Percentiles rank a stretch among this genome's conserved stretches.
Evolutionary conservation across 441 rosid genomes (phyloP).

Genomic region (Bocquillonia castaneifolia): DNA sequence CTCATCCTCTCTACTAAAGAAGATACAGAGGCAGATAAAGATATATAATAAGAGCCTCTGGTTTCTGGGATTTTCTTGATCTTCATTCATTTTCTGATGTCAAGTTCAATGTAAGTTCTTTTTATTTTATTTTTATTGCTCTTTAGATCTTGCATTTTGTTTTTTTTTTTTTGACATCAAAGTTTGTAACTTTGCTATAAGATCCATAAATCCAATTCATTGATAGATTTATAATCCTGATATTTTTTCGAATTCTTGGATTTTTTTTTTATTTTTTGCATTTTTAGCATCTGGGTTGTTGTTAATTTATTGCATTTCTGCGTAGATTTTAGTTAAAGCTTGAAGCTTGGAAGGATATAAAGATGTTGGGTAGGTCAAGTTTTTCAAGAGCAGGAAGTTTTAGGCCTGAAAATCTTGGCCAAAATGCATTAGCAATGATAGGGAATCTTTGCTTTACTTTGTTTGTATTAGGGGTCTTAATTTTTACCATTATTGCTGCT

Average conservation of each 20-base stretch:
- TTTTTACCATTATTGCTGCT: constrained; percentile 91
- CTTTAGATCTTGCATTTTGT: neutral
- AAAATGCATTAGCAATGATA: constrained; percentile 68
- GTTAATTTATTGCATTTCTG: constrained; percentile 13
- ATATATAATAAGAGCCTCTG: too few relatives aligned
- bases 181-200: neutral
- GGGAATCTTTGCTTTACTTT: constrained; percentile 81
- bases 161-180: neutral
- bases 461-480: constrained; percentile 71
- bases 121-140: neutral
- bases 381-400: constrained; percentile 55
- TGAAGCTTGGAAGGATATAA: constrained; percentile 7
- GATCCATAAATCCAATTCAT: constrained; percentile 15
- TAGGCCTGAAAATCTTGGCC: constrained; percentile 81
- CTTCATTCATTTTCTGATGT: neutral
- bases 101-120: constrained; percentile 11
- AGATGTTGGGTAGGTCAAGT: constrained; percentile 56
- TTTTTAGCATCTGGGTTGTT: constrained; percentile 23
- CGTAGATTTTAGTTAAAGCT: constrained; percentile 16
- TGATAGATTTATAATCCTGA: constrained; percentile 26
- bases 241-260: neutral
- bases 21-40: neutral
- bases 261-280: neutral
- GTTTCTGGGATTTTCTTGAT: neutral
- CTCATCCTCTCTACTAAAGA: neutral